Percentiles rank a stretch among this genome's conserved stretches.
Conservation (phyloP, 306 rosid species). For the Carpinus fangiana region DNA sequence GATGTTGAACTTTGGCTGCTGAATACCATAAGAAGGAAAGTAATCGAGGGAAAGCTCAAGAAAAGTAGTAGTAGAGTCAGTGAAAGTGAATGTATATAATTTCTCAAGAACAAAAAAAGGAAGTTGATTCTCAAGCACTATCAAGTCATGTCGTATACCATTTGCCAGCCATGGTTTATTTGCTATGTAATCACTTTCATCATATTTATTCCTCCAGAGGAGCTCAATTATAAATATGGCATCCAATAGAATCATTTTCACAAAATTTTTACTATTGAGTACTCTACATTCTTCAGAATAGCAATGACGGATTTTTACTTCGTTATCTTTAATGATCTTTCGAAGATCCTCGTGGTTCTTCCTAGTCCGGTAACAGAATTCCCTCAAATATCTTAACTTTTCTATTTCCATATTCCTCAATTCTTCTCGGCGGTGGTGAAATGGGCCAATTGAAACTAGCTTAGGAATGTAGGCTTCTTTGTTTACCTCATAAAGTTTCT, state of each 20-base stretch:
- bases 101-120: constrained; percentile 37
- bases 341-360: background rate
- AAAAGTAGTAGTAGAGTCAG: background rate
- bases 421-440: background rate
- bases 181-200: constrained; percentile 30
- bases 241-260: constrained; percentile 6
- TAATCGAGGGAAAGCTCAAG: constrained; percentile 25
- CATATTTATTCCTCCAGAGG: constrained; percentile 24
- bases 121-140: constrained; percentile 60
- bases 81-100: background rate
- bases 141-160: constrained; percentile 39
- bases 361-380: background rate
- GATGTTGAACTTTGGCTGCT: background rate
- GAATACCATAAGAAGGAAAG: constrained; percentile 23
- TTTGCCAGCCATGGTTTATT: constrained; percentile 45
- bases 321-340: background rate
- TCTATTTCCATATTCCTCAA: constrained; percentile 5
- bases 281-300: background rate
- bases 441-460: constrained; percentile 28
- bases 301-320: background rate
- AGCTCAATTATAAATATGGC: constrained; percentile 40
- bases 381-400: background rate
- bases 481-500: constrained; percentile 12
- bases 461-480: constrained; percentile 21
- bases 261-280: background rate